phyloP scores from a whole-genome alignment of 768 basidiomycete species.

The Boletellus ananas region DNA sequence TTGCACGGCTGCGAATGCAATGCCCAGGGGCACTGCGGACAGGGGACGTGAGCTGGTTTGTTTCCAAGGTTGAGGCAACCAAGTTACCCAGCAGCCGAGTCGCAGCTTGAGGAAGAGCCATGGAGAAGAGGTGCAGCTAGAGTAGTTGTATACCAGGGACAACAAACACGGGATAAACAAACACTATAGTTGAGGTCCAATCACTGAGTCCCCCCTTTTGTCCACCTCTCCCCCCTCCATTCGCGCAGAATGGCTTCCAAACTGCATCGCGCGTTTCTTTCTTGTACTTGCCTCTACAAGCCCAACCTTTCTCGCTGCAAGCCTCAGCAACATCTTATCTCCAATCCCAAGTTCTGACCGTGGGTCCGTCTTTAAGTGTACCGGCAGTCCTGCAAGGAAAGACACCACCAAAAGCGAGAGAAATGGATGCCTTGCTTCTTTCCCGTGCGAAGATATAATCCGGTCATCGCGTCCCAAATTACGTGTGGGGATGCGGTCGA shows the following conservation, averaged over 20 bases:
- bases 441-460: slow-evolving; percentile 84
- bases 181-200: slow-evolving; percentile 5
- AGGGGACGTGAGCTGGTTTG: slow-evolving; percentile 8
- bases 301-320: slow-evolving; percentile 70
- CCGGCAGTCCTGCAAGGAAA: slow-evolving; percentile 74
- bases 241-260: slow-evolving; percentile 83
- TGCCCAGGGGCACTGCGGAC: slow-evolving; percentile 34
- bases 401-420: slow-evolving; percentile 75
- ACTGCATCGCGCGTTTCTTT: slow-evolving; percentile 96
- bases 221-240: slow-evolving; percentile 63
- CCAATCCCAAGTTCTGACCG: slow-evolving; percentile 72
- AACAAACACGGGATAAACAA: slow-evolving; percentile 29
- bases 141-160: not conserved
- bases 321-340: slow-evolving; percentile 82
- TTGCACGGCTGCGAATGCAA: slow-evolving; percentile 41
- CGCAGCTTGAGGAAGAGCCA: slow-evolving; percentile 51
- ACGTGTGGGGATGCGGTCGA: slow-evolving; percentile 80
- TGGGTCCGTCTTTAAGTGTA: slow-evolving; percentile 80
- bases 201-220: slow-evolving; percentile 46
- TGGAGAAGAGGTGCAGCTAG: slow-evolving; percentile 18
- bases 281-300: slow-evolving; percentile 66
- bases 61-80: not conserved
- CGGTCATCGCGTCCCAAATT: slow-evolving; percentile 96
- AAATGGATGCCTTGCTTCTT: slow-evolving; percentile 91
- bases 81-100: slow-evolving; percentile 48